Evolutionary conservation across 768 basidiomycete genomes (phyloP).

Genomic region (Rhodotorula sphaerocarpa): DNA sequence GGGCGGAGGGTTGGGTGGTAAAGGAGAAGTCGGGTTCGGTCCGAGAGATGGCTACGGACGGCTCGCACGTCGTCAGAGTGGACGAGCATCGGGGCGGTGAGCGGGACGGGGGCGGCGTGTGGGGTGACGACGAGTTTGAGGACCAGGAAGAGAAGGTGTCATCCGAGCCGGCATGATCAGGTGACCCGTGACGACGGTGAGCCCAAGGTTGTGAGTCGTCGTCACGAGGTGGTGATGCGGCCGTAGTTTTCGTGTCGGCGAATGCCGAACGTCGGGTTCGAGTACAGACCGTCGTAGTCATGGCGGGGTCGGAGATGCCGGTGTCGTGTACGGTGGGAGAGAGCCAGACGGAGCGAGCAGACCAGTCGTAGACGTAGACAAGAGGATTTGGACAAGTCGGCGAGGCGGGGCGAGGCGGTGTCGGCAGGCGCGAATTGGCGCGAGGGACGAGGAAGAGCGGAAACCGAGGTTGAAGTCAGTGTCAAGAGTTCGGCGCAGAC

Average conservation of each 20-base stretch:
- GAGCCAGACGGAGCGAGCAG: too few relatives aligned
- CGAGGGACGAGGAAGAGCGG: too few relatives aligned
- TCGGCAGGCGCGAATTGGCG: not conserved
- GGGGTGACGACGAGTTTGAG: not conserved
- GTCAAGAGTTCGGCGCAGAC: too few relatives aligned
- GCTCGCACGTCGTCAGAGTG: not conserved
- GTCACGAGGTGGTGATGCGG: too few relatives aligned
- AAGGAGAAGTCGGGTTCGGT: conserved; percentile 35
- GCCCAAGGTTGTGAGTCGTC: too few relatives aligned
- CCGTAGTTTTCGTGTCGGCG: too few relatives aligned
- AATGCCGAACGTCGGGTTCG: not conserved
- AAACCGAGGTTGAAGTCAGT: too few relatives aligned
- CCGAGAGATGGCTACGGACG: conserved; percentile 20
- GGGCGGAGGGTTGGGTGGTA: conserved; percentile 17
- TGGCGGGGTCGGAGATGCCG: not conserved
- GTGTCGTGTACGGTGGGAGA: too few relatives aligned
- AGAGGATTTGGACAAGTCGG: too few relatives aligned
- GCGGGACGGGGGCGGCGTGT: not conserved
- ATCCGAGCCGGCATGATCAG: too few relatives aligned
- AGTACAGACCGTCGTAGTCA: not conserved
- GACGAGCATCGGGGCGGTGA: not conserved
- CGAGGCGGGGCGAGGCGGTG: not conserved
- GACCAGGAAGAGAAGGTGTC: not conserved
- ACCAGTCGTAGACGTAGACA: too few relatives aligned
- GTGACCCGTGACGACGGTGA: too few relatives aligned